phyloP scores from a whole-genome alignment of 2,329 filamentous ascomycete genomes.

The Neofusicoccum laricinum region DNA sequence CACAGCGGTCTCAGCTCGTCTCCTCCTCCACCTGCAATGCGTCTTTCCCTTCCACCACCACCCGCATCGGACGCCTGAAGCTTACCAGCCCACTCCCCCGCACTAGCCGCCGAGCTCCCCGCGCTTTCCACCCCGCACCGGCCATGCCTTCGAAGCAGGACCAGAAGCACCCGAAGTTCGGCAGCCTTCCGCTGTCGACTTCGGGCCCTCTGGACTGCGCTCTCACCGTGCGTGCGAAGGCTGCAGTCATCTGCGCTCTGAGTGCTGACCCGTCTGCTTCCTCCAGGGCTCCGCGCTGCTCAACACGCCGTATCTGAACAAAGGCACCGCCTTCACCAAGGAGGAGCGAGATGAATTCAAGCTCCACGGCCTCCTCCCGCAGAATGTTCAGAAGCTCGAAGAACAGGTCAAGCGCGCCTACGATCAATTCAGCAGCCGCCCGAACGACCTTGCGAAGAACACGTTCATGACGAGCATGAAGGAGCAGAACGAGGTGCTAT shows the following conservation, averaged over 20 bases:
- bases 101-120: neutral
- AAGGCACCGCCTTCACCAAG: conserved; percentile 72
- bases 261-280: neutral
- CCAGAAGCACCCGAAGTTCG: conserved; percentile 33
- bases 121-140: neutral
- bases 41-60: neutral
- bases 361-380: conserved; percentile 70
- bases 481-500: conserved; percentile 81
- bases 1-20: neutral
- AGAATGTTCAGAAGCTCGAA: conserved; percentile 69
- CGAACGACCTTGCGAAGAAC: conserved; percentile 73
- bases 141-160: conserved; percentile 17
- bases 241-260: neutral
- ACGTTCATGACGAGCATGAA: conserved; percentile 84
- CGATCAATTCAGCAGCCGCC: conserved; percentile 66
- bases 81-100: neutral
- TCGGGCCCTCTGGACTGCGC: conserved; percentile 40
- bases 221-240: conserved; percentile 30
- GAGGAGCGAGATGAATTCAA: conserved; percentile 69
- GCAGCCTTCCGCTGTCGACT: conserved; percentile 40
- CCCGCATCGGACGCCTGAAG: neutral
- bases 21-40: neutral
- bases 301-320: conserved; percentile 71
- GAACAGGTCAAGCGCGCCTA: conserved; percentile 77
- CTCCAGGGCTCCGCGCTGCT: conserved; percentile 51